Percentiles rank a stretch among this genome's conserved stretches.
phyloP scores from a whole-genome alignment of 2,329 filamentous ascomycete species.

The Colletotrichum gloeosporioides region DNA sequence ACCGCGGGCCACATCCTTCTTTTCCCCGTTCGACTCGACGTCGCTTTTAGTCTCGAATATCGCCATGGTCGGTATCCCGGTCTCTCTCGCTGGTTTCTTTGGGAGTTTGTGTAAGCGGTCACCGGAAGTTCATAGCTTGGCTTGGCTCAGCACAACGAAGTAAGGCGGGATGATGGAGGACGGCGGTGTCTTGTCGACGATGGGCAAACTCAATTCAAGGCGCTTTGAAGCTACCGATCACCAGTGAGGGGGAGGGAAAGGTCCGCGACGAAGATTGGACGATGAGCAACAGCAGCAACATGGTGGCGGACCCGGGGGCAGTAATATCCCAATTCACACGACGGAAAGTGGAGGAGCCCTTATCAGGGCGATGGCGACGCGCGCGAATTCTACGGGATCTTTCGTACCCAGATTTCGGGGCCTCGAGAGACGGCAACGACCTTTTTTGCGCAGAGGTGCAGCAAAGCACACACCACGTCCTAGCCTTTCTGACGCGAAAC shows the following conservation, averaged over 20 bases:
- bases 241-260: not conserved
- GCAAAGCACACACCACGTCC: conserved; percentile 5
- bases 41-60: conserved; percentile 18
- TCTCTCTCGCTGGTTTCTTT: not conserved
- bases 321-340: conserved; percentile 15
- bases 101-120: not conserved
- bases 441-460: not conserved
- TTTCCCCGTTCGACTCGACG: conserved; percentile 11
- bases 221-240: conserved; percentile 4
- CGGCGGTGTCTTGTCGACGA: not conserved
- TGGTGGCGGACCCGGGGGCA: conserved; percentile 2
- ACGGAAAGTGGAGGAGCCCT: conserved; percentile 22
- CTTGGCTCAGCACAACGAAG: not conserved
- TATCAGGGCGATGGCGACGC: conserved; percentile 1
- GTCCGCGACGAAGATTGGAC: not conserved
- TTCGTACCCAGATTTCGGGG: conserved; percentile 5
- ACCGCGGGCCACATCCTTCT: conserved; percentile 9
- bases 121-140: conserved; percentile 7
- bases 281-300: not conserved
- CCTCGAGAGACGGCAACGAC: not conserved
- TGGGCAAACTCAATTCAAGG: not conserved
- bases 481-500: conserved; percentile 11
- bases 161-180: not conserved
- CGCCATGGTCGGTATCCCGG: not conserved
- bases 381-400: not conserved